Evolutionary conservation across 2,329 filamentous ascomycete species (phyloP), one percentile per base, ranked within the genome.

Genomic region (Dothistroma septosporum): DNA sequence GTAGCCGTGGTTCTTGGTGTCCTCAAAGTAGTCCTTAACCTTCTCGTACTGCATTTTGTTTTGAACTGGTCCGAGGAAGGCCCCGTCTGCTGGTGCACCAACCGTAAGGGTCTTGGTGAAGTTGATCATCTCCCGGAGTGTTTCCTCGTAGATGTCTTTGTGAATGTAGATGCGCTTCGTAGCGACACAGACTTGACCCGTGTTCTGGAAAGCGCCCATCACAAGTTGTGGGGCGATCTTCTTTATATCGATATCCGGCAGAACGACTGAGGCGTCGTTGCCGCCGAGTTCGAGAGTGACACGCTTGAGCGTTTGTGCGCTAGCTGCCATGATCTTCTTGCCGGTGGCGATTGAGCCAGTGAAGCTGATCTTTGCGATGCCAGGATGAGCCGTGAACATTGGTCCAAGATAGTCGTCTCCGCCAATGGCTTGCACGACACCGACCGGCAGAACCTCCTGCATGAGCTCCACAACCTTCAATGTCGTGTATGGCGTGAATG

Each of bases 401-500:
- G 82, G 83, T 3, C 86, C 86, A 6, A 88, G 79, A 47, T 78
- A 76, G 65, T 87, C 85, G 55, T 83, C 83, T 7, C 85, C 86
- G 55, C 82, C 82, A 1, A 88, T 72, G 0, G 78, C 82, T 67
- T 87, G 85, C 1, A 88, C 70, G n/a, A 88, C 83, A 44, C 86
- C 86, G 0, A 83, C 80, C 1, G 84, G 84, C 73, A 87, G 84
- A 73, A 86, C 76, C 22, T 79, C 70, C 59, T 82, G 78, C 0
- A 79, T 83, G 1, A 88, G 70, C 71, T 88, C 84, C 12, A 78
- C 81, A n/a, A 86, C 68, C 72, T 88, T 88, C 44, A 89, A 75
- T 4, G 76, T 75, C 1, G 77, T 79, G 72, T 85, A 86, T 6
- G 84, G 83, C 0, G 84, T 84, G 70, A 81, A 85, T 0, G 82